Evolutionary conservation across 306 rosid species (phyloP).

Genomic region (Cucurbita argyrosperma): DNA sequence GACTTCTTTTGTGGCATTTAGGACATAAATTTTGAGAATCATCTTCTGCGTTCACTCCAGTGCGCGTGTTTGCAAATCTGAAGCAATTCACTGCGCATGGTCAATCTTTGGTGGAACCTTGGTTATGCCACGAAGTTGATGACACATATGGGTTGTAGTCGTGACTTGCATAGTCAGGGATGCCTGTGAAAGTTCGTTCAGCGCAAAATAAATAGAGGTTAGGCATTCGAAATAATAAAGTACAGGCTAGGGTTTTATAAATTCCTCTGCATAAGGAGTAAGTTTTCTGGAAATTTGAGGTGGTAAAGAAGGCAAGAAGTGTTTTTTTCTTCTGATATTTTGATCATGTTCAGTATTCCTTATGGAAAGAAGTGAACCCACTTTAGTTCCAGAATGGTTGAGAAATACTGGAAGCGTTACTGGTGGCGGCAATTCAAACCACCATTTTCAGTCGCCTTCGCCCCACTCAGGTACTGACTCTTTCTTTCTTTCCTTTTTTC

Average conservation of each 20-base stretch:
- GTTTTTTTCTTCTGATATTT: conserved; percentile 20
- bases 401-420: conserved; percentile 77
- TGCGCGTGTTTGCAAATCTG: not conserved
- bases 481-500: not conserved
- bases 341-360: conserved; percentile 83
- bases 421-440: conserved; percentile 81
- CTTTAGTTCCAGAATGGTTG: conserved; percentile 99
- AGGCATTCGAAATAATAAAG: not conserved
- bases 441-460: conserved; percentile 58
- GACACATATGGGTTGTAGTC: not conserved
- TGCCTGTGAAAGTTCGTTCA: not conserved
- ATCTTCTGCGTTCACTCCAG: not conserved
- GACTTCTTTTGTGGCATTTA: not conserved
- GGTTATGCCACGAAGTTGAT: not conserved
- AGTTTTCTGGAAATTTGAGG: conserved; percentile 4
- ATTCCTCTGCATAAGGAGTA: not conserved
- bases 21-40: not conserved
- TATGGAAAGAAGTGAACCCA: conserved; percentile 97
- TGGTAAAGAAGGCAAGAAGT: conserved; percentile 37
- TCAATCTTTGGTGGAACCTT: not conserved
- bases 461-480: conserved; percentile 45
- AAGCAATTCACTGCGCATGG: not conserved
- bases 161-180: not conserved
- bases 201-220: not conserved
- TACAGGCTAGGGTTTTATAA: not conserved